Conservation (phyloP, 176 grass and related monocot genomes). For the Musa acuminata region DNA sequence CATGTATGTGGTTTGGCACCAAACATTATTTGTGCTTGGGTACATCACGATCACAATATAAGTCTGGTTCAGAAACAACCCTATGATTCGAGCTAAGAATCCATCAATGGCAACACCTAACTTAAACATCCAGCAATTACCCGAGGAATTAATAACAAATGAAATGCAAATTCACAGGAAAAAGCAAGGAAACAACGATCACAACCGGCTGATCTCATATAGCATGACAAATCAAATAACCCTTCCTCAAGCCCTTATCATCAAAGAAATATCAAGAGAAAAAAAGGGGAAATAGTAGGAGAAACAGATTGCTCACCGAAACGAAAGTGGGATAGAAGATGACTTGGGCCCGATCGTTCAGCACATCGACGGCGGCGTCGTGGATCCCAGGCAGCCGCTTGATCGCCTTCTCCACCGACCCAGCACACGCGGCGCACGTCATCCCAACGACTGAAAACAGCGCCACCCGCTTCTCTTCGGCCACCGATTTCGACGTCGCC, state of each 20-base stretch:
- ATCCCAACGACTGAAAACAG: slow-evolving; percentile 64
- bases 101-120: background rate
- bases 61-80: background rate
- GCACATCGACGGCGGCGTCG: slow-evolving; percentile 78
- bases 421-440: slow-evolving; percentile 80
- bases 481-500: slow-evolving; percentile 13
- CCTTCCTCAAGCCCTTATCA: no score
- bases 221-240: background rate
- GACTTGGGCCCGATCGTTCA: slow-evolving; percentile 66
- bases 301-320: slow-evolving; percentile 42
- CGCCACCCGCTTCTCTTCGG: slow-evolving; percentile 29
- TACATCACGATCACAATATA: background rate
- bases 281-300: background rate
- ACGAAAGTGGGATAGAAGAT: slow-evolving; percentile 74
- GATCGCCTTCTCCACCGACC: slow-evolving; percentile 88
- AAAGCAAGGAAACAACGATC: background rate
- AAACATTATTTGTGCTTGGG: background rate
- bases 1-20: background rate
- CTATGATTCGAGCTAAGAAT: background rate
- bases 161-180: background rate
- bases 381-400: slow-evolving; percentile 81
- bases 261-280: background rate
- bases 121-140: background rate
- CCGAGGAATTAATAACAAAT: background rate
- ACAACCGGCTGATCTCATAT: background rate